Evolutionary conservation across 345 rosid genomes (phyloP).

Genomic region (Moringa oleifera): DNA sequence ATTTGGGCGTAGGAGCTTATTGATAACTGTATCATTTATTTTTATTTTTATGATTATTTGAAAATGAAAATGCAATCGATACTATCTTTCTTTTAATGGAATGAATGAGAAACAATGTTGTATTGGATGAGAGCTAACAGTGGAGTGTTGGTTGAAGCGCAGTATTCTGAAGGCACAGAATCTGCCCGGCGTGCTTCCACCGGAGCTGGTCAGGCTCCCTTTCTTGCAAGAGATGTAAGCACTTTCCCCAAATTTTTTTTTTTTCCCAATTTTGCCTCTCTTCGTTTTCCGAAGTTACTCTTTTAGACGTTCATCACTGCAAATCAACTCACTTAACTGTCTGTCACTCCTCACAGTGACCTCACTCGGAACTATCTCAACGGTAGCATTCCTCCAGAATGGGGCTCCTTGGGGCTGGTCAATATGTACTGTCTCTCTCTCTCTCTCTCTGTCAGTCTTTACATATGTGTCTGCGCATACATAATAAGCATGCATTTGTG

Average conservation of each 20-base stretch:
- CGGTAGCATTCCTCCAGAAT: conserved; percentile 45
- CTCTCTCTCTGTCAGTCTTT: background rate
- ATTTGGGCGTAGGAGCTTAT: no score
- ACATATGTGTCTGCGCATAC: background rate
- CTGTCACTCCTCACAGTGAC: conserved; percentile 30
- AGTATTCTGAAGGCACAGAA: conserved; percentile 38
- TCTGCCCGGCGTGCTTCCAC: conserved; percentile 46
- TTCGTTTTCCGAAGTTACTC: background rate
- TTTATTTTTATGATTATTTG: no score
- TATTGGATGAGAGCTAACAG: background rate
- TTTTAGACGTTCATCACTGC: background rate
- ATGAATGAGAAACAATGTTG: no score
- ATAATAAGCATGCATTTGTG: no score
- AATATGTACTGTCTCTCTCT: conserved; percentile 23
- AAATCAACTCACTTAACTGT: conserved; percentile 9
- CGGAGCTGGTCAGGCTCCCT: conserved; percentile 34
- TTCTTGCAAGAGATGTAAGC: conserved; percentile 40
- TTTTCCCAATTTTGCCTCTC: background rate
- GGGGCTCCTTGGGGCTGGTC: conserved; percentile 36
- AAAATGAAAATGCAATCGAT: no score
- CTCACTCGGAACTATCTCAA: conserved; percentile 43
- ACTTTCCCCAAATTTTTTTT: background rate
- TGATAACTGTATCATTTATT: no score
- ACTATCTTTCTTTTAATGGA: no score
- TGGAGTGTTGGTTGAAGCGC: conserved; percentile 6